These are phyloP conservation scores for Tetracladium marchalianum DNA, from an alignment of 495 filamentous ascomycete species.

Conservation along the genomic window DNA sequence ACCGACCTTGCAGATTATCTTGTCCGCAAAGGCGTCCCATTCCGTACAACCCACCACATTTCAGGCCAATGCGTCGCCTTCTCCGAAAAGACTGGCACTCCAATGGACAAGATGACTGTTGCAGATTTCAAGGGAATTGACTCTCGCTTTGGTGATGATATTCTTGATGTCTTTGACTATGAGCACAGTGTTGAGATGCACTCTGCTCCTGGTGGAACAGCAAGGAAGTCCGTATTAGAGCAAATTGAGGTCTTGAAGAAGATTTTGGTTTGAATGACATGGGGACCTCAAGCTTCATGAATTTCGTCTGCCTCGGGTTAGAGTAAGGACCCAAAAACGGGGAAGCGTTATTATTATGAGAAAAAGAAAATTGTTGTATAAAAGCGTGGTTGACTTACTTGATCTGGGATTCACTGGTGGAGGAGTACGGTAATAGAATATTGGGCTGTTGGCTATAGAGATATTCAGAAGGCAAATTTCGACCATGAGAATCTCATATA, in stretches of 20 bases:
- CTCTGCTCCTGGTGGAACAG: slow-evolving; percentile 72
- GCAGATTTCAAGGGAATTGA: slow-evolving; percentile 65
- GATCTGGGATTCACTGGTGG: too few relatives aligned
- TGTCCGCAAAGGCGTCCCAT: slow-evolving; percentile 79
- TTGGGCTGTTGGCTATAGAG: too few relatives aligned
- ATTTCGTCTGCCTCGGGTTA: too few relatives aligned
- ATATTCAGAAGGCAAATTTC: too few relatives aligned
- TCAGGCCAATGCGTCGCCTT: slow-evolving; percentile 66
- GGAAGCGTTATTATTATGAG: too few relatives aligned
- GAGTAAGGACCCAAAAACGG: too few relatives aligned
- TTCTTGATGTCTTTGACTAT: slow-evolving; percentile 67
- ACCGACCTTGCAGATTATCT: slow-evolving; percentile 88
- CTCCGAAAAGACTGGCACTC: slow-evolving; percentile 51
- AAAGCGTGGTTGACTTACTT: too few relatives aligned
- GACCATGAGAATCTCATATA: too few relatives aligned
- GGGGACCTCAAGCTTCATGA: too few relatives aligned
- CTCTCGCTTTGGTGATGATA: slow-evolving; percentile 62
- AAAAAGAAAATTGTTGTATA: too few relatives aligned
- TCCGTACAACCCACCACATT: slow-evolving; percentile 84
- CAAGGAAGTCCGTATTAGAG: slow-evolving; percentile 59
- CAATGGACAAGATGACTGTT: slow-evolving; percentile 69
- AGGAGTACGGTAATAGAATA: too few relatives aligned
- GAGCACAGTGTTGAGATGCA: slow-evolving; percentile 79
- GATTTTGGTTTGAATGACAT: slow-evolving; percentile 6
- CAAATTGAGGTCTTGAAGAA: slow-evolving; percentile 66